Evolutionary conservation across 2,329 filamentous ascomycete species (phyloP), one percentile per base, ranked within the genome.

Genomic region (Epichloe festucae): DNA sequence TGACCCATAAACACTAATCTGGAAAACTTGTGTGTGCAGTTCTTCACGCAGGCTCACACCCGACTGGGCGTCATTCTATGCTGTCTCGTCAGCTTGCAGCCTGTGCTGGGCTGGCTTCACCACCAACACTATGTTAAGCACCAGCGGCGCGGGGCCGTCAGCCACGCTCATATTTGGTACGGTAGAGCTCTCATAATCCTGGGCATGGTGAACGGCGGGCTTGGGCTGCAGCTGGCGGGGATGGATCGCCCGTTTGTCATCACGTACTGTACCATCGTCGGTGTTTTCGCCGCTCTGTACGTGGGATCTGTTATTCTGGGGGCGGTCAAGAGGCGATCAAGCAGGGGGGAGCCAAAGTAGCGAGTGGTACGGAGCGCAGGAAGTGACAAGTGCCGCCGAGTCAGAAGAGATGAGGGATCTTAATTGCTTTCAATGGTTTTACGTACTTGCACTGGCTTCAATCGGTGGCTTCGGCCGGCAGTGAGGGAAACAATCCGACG

Each of bases 181-280:
- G 82, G 82, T 12, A 74, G 81, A 17, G 58, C 67, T 1, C 63
- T 84, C 43, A 76, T 85, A 55, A 51, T 77, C 17, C 61, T 84
- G 3, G 81, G 78, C 27, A 70, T 84, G 44, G 62, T 84, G 57
- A 85, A 85, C 58, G 82, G 81, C 51, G 82, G 81, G 0, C 63
- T 85, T 4, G 82, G 82, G 3, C 66, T 85, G 31, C 55, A 73
- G 56, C 67, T 82, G 15, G 70, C 76, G 1, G 55, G 58, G 15
- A 70, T 72, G 1, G 56, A 65, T 1, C 63, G 55, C 3, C 59
- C 62, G 11, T 73, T 74, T 44, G 63, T 76, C 49, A 71, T 78
- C 46, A 76, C 74, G 0, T 85, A 84, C 62, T 65, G 72, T 0
- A 73, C 82, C 5, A 65, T 83, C 27, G 71, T 78, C 0, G 77